Evolutionary conservation across 441 rosid species (phyloP).

Genomic region (Metrosideros polymorpha): DNA sequence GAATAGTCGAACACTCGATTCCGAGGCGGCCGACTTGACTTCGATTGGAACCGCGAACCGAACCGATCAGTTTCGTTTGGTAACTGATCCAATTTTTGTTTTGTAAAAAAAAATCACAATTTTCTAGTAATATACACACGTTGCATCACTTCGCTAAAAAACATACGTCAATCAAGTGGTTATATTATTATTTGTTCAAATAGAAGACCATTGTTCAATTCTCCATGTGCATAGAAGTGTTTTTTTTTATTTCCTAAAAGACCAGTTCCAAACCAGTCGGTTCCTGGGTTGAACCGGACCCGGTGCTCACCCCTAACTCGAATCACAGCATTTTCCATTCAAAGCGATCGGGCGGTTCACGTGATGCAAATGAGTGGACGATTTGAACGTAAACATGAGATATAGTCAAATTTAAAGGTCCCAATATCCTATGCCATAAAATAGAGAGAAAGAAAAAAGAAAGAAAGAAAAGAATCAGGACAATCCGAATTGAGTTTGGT

Average conservation of each 20-base stretch:
- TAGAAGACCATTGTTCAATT: background rate
- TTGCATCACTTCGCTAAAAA: no score
- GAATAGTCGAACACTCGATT: background rate
- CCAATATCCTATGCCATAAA: no score
- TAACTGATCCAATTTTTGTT: background rate
- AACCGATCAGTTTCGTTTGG: background rate
- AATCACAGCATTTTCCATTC: background rate
- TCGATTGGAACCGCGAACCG: background rate
- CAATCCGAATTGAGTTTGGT: background rate
- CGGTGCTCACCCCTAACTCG: rapidly evolving
- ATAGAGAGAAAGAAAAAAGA: no score
- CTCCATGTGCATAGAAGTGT: background rate
- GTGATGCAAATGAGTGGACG: background rate
- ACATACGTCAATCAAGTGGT: no score
- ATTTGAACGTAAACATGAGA: background rate
- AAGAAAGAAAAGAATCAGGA: background rate
- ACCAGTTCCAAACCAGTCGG: rapidly evolving
- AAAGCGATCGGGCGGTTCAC: rapidly evolving
- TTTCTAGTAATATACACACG: background rate
- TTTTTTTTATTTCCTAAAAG: background rate
- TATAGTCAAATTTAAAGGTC: background rate
- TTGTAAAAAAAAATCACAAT: rapidly evolving
- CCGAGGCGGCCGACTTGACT: background rate
- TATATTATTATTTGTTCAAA: background rate
- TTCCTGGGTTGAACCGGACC: background rate